Base-by-base conservation (phyloP, 768 basidiomycete species). In the Collybia nuda region DNA sequence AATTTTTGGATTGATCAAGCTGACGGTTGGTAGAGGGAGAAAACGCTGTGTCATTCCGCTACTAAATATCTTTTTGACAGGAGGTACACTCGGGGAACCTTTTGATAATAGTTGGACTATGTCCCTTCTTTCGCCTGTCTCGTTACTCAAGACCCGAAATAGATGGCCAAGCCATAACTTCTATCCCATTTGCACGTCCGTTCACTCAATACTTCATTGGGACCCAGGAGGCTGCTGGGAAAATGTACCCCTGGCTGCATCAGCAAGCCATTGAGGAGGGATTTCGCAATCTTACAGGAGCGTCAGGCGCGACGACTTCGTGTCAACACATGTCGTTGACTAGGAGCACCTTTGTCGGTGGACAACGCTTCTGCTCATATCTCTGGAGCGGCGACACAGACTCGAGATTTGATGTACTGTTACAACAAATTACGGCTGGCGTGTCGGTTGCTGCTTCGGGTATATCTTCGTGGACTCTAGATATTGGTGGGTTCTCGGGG, bases 1-100 rank as follows among this genome's bases (percentile, higher is more conserved):
- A 69, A 69, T 52, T 69, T 68, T 44, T 71, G 69, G 68, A 71
- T 69, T 29, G 69, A 71, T 48, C 68, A 69, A 55, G 69, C 64
- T n/a, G 69, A 71, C 47, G 69, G 65, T 66, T 40, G 18, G 59
- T 40, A 23, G 23, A 22, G 6, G 11, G n/a, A 23, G n/a, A 11
- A 35, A 5, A 14, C 14, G 4, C 6, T 14, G 11, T n/a, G n/a
- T n/a, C 7, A n/a, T 12, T 3, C n/a, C 2, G 44, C 28, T 18
- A 1, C 18, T 19, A 8, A 50, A 29, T 44, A 35, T 36, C 11
- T 36, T 37, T 18, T 49, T 14, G 19, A 11, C 42, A 69, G 67
- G 69, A 41, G 68, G 68, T 8, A 67, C 66, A 2, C 55, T 71
- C 15, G 69, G 69, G 6, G 69, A 71, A 53, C 56, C 68, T 9